phyloP scores from a whole-genome alignment of 2,329 filamentous ascomycete species.

The Mariannaea elegans region DNA sequence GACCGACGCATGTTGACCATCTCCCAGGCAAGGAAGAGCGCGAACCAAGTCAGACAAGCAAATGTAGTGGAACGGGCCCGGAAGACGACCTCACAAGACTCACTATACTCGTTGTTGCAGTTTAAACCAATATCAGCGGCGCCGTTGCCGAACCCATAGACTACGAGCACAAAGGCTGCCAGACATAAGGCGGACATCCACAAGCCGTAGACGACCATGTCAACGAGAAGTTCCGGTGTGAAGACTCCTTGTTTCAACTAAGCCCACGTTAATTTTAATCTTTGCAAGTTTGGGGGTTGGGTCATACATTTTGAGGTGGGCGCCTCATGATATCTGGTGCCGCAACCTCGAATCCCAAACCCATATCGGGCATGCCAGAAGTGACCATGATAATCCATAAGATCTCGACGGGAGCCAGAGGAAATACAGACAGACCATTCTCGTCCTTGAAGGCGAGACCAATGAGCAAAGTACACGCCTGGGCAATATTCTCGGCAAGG shows the following conservation, averaged over 20 bases:
- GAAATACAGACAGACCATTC: slow-evolving; percentile 72
- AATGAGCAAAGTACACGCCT: slow-evolving; percentile 73
- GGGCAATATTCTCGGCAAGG: slow-evolving; percentile 74
- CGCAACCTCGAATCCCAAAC: slow-evolving; percentile 75
- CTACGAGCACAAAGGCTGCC: slow-evolving; percentile 59
- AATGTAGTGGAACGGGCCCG: slow-evolving; percentile 77
- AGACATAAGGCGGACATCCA: slow-evolving; percentile 72
- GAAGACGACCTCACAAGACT: slow-evolving; percentile 68
- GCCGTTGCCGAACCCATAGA: slow-evolving; percentile 59
- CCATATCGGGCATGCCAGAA: slow-evolving; percentile 78
- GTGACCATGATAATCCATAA: slow-evolving; percentile 85
- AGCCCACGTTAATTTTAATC: background rate
- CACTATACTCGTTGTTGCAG: slow-evolving; percentile 67
- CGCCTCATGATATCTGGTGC: slow-evolving; percentile 74
- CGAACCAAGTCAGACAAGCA: slow-evolving; percentile 77
- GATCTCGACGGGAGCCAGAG: slow-evolving; percentile 76
- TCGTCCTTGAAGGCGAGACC: slow-evolving; percentile 76
- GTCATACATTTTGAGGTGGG: slow-evolving; percentile 69
- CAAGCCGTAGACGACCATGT: slow-evolving; percentile 73
- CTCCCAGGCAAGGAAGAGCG: slow-evolving; percentile 79
- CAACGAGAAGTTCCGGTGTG: slow-evolving; percentile 69
- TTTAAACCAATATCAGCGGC: slow-evolving; percentile 60
- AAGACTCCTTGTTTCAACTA: slow-evolving; percentile 65
- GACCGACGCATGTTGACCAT: slow-evolving; percentile 75
- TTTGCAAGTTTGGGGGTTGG: background rate